Evolutionary conservation across 148 eudicot species (phyloP), one percentile per base, ranked within the genome.

Genomic region (Rhododendron williamsianum): DNA sequence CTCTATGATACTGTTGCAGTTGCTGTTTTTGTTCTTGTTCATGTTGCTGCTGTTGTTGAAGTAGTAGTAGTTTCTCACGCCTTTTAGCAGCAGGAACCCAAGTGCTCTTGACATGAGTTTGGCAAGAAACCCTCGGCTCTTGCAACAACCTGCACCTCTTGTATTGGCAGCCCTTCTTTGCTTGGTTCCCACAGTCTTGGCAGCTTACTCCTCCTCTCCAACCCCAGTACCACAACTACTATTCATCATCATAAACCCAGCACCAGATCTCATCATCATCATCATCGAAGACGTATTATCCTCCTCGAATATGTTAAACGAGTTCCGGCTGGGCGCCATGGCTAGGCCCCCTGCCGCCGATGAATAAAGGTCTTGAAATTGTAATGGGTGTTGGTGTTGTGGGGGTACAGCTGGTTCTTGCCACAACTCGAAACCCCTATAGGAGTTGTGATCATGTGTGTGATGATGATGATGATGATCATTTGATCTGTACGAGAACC

Each of bases 81-180:
- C 95, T 83, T 43, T 87, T 90, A 0, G 93, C 87, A 1, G 95
- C 95, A 4, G 95, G 92, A 36, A 93, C 93, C 95, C 95, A 93
- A 80, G 95, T 93, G 88, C 92, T 90, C 83, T 84, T 93, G 48
- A 93, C 89, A 86, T 93, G 95, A 19, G 95, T 93, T 38, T 88
- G 88, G 84, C 95, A 93, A 45, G 83, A 74, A 91, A 92, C 79
- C 95, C 95, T 78, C 95, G 86, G 84, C 93, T 92, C 89, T 89
- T 90, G 35, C 95, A 93, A 45, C 95, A 93, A 76, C 93, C 95
- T 88, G 84, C 95, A 93, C 74, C 95, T 90, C 93, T 89, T 89
- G 67, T 93, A 91, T 0, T 76, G 4, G 30, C 95, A 93, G 46
- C 90, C 95, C 58, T 92, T 93, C 89, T 93, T 93, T 0, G 95